Percentiles rank a stretch among this genome's conserved stretches.
phyloP scores from a whole-genome alignment of 2,329 filamentous ascomycete species.

The Gyromitra esculenta region DNA sequence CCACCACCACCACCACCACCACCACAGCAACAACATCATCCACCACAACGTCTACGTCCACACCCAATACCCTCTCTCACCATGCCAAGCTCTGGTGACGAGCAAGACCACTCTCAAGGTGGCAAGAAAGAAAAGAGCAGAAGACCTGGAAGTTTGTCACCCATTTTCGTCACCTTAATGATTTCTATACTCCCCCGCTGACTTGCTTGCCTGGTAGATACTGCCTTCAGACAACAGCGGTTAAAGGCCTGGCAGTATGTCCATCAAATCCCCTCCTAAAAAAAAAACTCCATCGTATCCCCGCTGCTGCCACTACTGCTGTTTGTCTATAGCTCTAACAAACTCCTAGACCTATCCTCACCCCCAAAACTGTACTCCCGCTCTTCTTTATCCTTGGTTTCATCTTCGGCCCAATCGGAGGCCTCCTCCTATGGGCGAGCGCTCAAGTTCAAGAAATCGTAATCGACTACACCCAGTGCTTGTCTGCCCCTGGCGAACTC shows the following conservation, averaged over 20 bases:
- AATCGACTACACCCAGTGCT: slow-evolving; percentile 89
- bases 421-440: slow-evolving; percentile 85
- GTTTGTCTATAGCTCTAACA: slow-evolving; percentile 16
- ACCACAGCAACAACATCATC: not conserved
- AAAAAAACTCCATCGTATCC: not conserved
- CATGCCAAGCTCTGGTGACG: slow-evolving; percentile 52
- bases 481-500: slow-evolving; percentile 66
- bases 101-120: slow-evolving; percentile 55
- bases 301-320: not conserved
- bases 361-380: slow-evolving; percentile 89
- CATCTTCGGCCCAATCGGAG: slow-evolving; percentile 93
- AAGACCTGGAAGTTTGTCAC: slow-evolving; percentile 78
- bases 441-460: slow-evolving; percentile 85
- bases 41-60: too few species aligned
- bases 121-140: slow-evolving; percentile 86
- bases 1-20: not conserved
- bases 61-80: not conserved
- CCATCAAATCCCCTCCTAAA: slow-evolving; percentile 20
- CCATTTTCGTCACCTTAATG: slow-evolving; percentile 30
- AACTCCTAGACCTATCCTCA: slow-evolving; percentile 82
- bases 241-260: slow-evolving; percentile 98
- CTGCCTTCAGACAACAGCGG: slow-evolving; percentile 94
- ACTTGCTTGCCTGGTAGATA: slow-evolving; percentile 70
- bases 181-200: slow-evolving; percentile 18
- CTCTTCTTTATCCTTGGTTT: slow-evolving; percentile 91